Conservation (phyloP, 192 early-diverging fungal species). For the Coemansia sp. region DNA sequence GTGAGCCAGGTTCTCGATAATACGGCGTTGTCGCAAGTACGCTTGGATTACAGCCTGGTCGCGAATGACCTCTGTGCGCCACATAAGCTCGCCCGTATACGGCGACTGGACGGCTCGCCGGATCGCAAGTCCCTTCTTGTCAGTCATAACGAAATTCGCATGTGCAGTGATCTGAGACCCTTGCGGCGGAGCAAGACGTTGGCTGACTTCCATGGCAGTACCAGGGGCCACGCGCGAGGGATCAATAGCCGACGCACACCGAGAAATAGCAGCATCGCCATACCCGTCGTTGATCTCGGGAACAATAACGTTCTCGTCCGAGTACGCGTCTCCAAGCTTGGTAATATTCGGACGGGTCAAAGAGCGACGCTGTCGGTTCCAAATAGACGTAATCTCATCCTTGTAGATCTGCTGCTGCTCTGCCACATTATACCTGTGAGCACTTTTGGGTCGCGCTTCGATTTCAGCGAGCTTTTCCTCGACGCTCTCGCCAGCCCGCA, state of each 20-base stretch:
- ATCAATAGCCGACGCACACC: slow-evolving; percentile 15
- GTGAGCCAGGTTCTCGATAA: slow-evolving; percentile 68
- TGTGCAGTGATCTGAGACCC: slow-evolving; percentile 29
- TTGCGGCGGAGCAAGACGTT: slow-evolving; percentile 19
- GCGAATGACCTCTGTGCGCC: slow-evolving; percentile 79
- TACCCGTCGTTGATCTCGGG: slow-evolving; percentile 53
- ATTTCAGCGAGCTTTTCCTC: slow-evolving; percentile 86
- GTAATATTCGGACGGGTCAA: slow-evolving; percentile 57
- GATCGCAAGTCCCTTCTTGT: slow-evolving; percentile 48
- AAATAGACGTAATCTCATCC: slow-evolving; percentile 92
- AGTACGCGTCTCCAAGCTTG: slow-evolving; percentile 19
- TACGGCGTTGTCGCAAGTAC: slow-evolving; percentile 82
- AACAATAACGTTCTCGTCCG: slow-evolving; percentile 47
- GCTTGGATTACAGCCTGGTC: slow-evolving; percentile 87
- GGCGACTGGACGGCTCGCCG: slow-evolving; percentile 51
- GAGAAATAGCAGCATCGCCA: slow-evolving; percentile 41
- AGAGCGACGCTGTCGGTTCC: slow-evolving; percentile 82
- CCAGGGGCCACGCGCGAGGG: slow-evolving; percentile 29
- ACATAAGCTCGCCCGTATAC: slow-evolving; percentile 67
- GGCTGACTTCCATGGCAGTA: slow-evolving; percentile 47
- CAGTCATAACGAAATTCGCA: slow-evolving; percentile 46
- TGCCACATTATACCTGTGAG: slow-evolving; percentile 84
- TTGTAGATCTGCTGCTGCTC: slow-evolving; percentile 95
- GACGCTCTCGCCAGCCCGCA: slow-evolving; percentile 81
- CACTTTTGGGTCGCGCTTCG: slow-evolving; percentile 78